Conservation (phyloP, 2,329 filamentous ascomycete genomes). For the Aspergillus sclerotialis region DNA sequence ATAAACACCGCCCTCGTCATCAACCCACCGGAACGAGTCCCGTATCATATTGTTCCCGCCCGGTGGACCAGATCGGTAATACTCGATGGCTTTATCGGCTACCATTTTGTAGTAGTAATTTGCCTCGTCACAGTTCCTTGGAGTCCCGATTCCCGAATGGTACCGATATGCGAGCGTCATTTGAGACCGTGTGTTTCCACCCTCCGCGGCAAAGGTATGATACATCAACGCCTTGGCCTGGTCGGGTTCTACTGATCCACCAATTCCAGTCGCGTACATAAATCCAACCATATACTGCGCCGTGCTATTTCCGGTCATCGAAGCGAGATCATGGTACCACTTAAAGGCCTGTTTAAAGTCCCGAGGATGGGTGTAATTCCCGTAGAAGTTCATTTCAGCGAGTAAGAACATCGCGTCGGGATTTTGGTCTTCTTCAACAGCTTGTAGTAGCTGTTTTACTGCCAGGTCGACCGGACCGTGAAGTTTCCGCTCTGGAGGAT, state of each 20-base stretch:
- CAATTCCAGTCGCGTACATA: slow-evolving; percentile 91
- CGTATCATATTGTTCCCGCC: slow-evolving; percentile 72
- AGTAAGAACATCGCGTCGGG: slow-evolving; percentile 83
- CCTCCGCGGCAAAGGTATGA: slow-evolving; percentile 85
- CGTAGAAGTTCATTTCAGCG: slow-evolving; percentile 93
- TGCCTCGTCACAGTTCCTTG: slow-evolving; percentile 77
- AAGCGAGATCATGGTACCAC: slow-evolving; percentile 72
- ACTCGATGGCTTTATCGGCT: slow-evolving; percentile 84
- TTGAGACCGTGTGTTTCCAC: slow-evolving; percentile 75
- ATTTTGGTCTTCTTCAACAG: slow-evolving; percentile 46
- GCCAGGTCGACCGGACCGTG: slow-evolving; percentile 47
- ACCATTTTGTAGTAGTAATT: slow-evolving; percentile 86
- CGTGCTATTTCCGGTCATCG: slow-evolving; percentile 74
- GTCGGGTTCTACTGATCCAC: slow-evolving; percentile 69
- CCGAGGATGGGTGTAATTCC: slow-evolving; percentile 81
- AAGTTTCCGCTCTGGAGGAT: slow-evolving; percentile 32
- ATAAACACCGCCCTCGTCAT: slow-evolving; percentile 87
- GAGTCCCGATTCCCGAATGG: slow-evolving; percentile 74
- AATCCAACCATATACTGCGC: slow-evolving; percentile 94
- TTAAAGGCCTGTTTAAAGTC: slow-evolving; percentile 74
- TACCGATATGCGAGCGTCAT: slow-evolving; percentile 91
- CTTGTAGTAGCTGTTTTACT: slow-evolving; percentile 52
- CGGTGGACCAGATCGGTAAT: slow-evolving; percentile 82
- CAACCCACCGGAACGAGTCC: slow-evolving; percentile 78
- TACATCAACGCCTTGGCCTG: slow-evolving; percentile 90